These are phyloP conservation scores for Pilatotrama ljubarskyi DNA, from an alignment of 768 basidiomycete species.

Conservation along the genomic window DNA sequence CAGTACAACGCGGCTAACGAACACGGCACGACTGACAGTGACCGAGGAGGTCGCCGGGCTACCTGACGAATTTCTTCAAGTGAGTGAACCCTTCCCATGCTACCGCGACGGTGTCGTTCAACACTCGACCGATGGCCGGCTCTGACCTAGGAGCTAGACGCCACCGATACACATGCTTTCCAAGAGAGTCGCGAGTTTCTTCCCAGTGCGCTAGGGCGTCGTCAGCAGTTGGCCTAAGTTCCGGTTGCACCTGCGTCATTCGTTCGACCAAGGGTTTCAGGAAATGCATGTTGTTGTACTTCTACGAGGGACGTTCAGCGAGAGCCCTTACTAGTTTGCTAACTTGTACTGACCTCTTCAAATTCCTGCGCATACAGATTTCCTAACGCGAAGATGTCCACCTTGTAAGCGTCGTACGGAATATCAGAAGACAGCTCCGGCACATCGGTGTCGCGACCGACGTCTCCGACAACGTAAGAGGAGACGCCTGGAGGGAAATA, in stretches of 20 bases:
- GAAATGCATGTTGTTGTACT: constrained; percentile 16
- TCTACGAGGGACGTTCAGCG: background rate
- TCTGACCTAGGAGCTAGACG: background rate
- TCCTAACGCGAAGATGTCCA: constrained; percentile 25
- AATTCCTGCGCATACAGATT: constrained; percentile 25
- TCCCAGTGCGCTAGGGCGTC: constrained; percentile 10
- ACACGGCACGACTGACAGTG: too few relatives aligned
- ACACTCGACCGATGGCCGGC: background rate
- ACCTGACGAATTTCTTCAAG: background rate
- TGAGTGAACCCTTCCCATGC: background rate
- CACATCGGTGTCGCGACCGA: constrained; percentile 23
- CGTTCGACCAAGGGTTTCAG: constrained; percentile 4
- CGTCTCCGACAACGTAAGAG: constrained; percentile 10
- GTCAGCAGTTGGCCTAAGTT: constrained; percentile 12
- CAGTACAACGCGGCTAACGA: too few relatives aligned
- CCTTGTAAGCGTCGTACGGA: constrained; percentile 27
- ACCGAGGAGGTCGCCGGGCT: background rate
- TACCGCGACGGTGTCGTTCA: background rate
- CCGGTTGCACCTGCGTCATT: constrained; percentile 20
- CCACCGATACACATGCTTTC: background rate
- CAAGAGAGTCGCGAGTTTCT: background rate
- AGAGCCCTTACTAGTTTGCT: background rate
- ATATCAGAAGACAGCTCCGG: constrained; percentile 23
- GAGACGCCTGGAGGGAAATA: constrained; percentile 18
- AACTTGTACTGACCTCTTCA: constrained; percentile 13